These are phyloP conservation scores for Malassezia vespertilionis DNA, from an alignment of 1,284 basidiomycete genomes.

Conservation along the genomic window DNA sequence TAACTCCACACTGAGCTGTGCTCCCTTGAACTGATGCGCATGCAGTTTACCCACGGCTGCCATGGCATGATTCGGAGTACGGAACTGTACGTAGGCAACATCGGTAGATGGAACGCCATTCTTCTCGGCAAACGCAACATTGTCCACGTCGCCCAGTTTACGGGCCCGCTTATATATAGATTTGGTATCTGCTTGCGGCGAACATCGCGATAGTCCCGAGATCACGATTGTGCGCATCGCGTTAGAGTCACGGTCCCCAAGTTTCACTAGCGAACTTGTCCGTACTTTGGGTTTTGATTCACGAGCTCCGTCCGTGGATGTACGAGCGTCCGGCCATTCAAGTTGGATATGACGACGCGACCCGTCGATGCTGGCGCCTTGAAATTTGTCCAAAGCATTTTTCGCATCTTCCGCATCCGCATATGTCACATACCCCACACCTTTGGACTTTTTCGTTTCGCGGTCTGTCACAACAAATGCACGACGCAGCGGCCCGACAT, in stretches of 20 bases:
- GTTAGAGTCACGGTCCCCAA: constrained; percentile 28
- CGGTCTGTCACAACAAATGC: constrained; percentile 83
- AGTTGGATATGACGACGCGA: constrained; percentile 36
- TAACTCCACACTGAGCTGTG: constrained; percentile 71
- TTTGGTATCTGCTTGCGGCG: constrained; percentile 32
- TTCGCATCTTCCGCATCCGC: constrained; percentile 74
- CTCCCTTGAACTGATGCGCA: constrained; percentile 84
- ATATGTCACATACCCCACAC: constrained; percentile 95
- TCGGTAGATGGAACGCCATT: constrained; percentile 16
- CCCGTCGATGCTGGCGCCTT: constrained; percentile 38
- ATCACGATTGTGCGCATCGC: constrained; percentile 42
- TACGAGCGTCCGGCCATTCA: constrained; percentile 31
- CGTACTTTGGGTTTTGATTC: neutral
- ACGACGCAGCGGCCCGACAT: constrained; percentile 81
- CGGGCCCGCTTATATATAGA: constrained; percentile 41
- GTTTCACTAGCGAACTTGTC: neutral
- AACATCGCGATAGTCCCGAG: constrained; percentile 32
- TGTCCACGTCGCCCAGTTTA: constrained; percentile 44
- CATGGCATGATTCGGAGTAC: constrained; percentile 59
- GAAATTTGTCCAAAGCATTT: constrained; percentile 33
- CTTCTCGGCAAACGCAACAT: constrained; percentile 26
- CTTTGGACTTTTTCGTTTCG: constrained; percentile 71
- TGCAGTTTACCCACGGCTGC: constrained; percentile 73
- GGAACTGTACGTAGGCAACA: constrained; percentile 64
- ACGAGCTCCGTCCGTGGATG: constrained; percentile 15